A percentile compares a stretch with the other conserved stretches of the same genome.
Evolutionary conservation across 805 yeast genomes (phyloP).

Genomic region (Yamadazyma insecticola): DNA sequence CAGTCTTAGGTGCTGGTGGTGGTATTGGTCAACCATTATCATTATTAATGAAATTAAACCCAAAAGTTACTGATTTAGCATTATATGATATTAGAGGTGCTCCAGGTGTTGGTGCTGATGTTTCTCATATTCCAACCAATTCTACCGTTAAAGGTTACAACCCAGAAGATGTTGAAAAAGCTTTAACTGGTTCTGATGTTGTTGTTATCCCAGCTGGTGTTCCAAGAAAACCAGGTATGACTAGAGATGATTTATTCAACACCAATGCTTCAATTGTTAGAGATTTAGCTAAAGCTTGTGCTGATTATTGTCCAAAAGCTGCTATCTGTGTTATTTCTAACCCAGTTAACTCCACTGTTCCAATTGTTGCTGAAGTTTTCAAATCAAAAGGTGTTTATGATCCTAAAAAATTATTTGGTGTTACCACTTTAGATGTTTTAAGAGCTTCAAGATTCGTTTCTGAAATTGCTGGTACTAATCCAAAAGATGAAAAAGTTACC

Average conservation of each 20-base stretch:
- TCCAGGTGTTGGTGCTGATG: conserved; percentile 95
- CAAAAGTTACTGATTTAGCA: conserved; percentile 79
- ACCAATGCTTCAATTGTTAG: conserved; percentile 95
- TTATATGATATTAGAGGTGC: conserved; percentile 89
- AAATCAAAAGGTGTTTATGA: conserved; percentile 83
- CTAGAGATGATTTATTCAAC: conserved; percentile 94
- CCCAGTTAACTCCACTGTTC: conserved; percentile 97
- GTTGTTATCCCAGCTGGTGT: conserved; percentile 97
- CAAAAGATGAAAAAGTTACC: conserved; percentile 69
- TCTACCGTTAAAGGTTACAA: conserved; percentile 84
- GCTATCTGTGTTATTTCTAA: conserved; percentile 78
- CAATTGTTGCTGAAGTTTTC: conserved; percentile 90
- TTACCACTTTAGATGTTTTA: conserved; percentile 88
- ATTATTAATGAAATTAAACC: conserved; percentile 75
- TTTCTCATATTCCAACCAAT: conserved; percentile 90
- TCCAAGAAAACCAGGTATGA: conserved; percentile 98
- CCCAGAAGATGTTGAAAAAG: conserved; percentile 70
- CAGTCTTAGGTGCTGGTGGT: conserved; percentile 83
- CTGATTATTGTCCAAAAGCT: conserved; percentile 81
- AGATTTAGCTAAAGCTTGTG: conserved; percentile 83
- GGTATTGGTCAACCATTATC: conserved; percentile 78
- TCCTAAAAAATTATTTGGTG: conserved; percentile 92
- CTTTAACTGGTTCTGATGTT: conserved; percentile 76
- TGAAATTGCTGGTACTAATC: conserved; percentile 67
- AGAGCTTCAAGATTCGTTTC: conserved; percentile 84